Conservation (phyloP, 139 green algal species). For the Edaphochlamys debaryana region DNA sequence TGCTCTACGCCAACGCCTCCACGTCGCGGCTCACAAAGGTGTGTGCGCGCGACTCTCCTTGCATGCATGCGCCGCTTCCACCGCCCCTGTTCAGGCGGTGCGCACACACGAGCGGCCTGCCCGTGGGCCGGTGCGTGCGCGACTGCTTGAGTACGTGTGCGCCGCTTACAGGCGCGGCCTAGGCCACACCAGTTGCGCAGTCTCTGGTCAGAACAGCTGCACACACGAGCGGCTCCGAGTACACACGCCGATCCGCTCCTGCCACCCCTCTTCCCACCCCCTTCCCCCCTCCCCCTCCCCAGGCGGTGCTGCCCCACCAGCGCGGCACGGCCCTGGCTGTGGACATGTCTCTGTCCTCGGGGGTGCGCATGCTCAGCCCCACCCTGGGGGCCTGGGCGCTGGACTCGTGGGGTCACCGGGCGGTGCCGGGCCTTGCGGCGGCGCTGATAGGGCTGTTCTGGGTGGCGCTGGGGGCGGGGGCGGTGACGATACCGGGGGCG, state of each 20-base stretch:
- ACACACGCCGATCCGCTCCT: not conserved
- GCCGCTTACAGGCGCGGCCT: not conserved
- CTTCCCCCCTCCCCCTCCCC: not conserved
- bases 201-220: no score
- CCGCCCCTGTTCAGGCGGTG: no score
- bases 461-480: not conserved
- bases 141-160: not conserved
- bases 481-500: not conserved
- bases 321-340: constrained; percentile 26
- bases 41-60: not conserved
- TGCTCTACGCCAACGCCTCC: constrained; percentile 35
- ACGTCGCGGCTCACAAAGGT: constrained; percentile 39
- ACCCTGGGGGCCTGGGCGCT: constrained; percentile 3
- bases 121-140: no score
- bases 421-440: not conserved
- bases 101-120: not conserved
- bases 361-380: constrained; percentile 27
- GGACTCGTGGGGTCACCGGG: not conserved
- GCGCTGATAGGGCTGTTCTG: not conserved
- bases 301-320: constrained; percentile 5
- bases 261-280: not conserved
- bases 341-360: constrained; percentile 18
- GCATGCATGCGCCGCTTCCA: no score
- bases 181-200: not conserved
- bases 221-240: no score